Percentiles rank a stretch among this genome's conserved stretches.
Conservation (phyloP, 2,329 filamentous ascomycete genomes). For the Curvularia sp. region DNA sequence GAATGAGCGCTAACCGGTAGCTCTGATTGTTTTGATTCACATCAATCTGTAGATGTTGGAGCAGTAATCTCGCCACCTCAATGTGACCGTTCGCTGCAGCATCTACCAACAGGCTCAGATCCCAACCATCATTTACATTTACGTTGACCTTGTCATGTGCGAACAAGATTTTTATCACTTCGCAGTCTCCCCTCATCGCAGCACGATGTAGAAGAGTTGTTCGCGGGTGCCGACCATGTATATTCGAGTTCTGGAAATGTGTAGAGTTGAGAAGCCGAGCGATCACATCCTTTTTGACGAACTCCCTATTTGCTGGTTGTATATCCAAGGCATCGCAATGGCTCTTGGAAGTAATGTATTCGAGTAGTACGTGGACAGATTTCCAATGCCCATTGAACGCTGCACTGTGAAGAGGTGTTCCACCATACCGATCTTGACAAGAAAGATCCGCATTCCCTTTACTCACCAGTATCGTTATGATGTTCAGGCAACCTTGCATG, state of each 20-base stretch:
- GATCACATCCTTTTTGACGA: background rate
- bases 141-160: background rate
- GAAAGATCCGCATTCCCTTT: background rate
- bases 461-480: background rate
- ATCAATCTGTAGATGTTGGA: conserved; percentile 5
- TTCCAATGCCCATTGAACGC: background rate
- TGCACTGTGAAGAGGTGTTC: background rate
- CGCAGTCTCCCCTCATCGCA: background rate
- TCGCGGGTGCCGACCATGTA: rapidly evolving
- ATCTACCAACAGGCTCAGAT: rapidly evolving
- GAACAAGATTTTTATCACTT: background rate
- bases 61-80: background rate
- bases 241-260: background rate
- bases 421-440: rapidly evolving
- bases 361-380: background rate
- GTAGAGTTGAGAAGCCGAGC: background rate
- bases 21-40: background rate
- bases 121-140: rapidly evolving
- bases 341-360: too few relatives aligned
- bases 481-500: background rate
- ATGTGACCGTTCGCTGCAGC: background rate
- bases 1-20: background rate
- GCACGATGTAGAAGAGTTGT: background rate
- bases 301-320: rapidly evolving
- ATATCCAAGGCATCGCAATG: background rate